These are phyloP conservation scores for Bipolaris oryzae DNA, from an alignment of 2,329 filamentous ascomycete species.

Conservation along the genomic window DNA sequence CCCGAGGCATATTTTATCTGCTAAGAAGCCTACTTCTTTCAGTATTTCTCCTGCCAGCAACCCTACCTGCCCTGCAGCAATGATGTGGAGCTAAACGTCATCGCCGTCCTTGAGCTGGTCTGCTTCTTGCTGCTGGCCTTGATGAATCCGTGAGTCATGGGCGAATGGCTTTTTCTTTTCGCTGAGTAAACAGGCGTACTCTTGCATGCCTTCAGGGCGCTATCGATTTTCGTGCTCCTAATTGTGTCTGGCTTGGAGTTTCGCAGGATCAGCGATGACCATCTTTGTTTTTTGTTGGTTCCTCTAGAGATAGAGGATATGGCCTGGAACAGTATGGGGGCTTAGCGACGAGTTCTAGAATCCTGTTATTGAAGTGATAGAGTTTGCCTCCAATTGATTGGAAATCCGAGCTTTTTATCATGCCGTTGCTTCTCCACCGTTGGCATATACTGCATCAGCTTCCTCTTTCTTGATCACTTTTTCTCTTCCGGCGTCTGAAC, in stretches of 20 bases:
- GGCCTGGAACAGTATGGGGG: neutral
- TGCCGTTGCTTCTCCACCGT: neutral
- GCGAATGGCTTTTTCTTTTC: slow-evolving; percentile 2
- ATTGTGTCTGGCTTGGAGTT: slow-evolving; percentile 6
- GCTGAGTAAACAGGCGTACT: slow-evolving; percentile 5
- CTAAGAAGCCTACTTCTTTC: slow-evolving; percentile 45
- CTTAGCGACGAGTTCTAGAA: neutral
- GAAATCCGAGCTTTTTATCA: neutral
- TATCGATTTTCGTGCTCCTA: slow-evolving; percentile 10
- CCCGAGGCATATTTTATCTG: slow-evolving; percentile 48
- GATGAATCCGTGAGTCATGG: slow-evolving; percentile 4
- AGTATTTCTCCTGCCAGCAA: slow-evolving; percentile 30
- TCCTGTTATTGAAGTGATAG: neutral
- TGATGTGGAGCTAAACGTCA: slow-evolving; percentile 10
- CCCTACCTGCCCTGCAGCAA: slow-evolving; percentile 5
- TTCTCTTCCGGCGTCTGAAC: neutral
- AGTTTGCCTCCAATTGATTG: neutral
- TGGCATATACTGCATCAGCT: neutral
- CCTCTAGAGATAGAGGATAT: neutral
- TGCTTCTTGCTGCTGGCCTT: slow-evolving; percentile 1
- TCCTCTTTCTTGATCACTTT: neutral
- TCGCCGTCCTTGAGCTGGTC: slow-evolving; percentile 7
- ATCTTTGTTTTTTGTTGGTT: neutral
- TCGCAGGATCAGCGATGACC: neutral
- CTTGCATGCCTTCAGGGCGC: slow-evolving; percentile 4